phyloP scores from a whole-genome alignment of 2,329 filamentous ascomycete genomes.

The Myriosclerotinia curreyana region DNA sequence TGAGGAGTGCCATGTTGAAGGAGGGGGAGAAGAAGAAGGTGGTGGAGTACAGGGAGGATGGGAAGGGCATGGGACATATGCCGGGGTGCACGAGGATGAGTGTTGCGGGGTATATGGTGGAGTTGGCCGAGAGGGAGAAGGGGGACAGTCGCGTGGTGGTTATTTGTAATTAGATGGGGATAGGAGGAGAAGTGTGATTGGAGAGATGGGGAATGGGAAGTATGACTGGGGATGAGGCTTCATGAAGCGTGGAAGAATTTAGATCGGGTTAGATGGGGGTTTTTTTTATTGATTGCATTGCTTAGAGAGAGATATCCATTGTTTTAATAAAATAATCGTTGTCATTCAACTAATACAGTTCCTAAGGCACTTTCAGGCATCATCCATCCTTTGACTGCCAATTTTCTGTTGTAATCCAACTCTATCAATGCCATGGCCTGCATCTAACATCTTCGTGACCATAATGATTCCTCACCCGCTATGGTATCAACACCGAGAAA shows the following conservation, averaged over 20 bases:
- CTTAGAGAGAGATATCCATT: slow-evolving; percentile 13
- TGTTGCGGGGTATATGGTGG: slow-evolving; percentile 48
- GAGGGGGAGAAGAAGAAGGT: slow-evolving; percentile 25
- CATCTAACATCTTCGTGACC: background rate
- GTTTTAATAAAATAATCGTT: slow-evolving; percentile 4
- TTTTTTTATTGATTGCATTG: background rate
- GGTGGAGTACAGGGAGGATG: slow-evolving; percentile 34
- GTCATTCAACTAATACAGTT: background rate
- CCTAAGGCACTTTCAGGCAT: background rate
- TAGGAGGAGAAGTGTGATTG: background rate
- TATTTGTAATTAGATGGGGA: slow-evolving; percentile 17
- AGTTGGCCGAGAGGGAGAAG: slow-evolving; percentile 25
- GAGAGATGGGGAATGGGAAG: background rate
- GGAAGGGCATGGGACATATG: slow-evolving; percentile 25
- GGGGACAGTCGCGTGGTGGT: slow-evolving; percentile 9
- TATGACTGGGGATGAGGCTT: background rate
- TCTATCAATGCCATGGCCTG: background rate
- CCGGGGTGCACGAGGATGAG: slow-evolving; percentile 23
- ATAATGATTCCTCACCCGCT: background rate
- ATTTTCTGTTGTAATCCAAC: background rate
- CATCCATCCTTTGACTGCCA: background rate
- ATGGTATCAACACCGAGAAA: background rate
- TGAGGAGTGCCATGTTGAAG: slow-evolving; percentile 27
- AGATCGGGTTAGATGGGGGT: slow-evolving; percentile 1
- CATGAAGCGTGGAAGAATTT: background rate